phyloP scores from a whole-genome alignment of 805 yeast genomes.

The Wickerhamiella australiensis region DNA sequence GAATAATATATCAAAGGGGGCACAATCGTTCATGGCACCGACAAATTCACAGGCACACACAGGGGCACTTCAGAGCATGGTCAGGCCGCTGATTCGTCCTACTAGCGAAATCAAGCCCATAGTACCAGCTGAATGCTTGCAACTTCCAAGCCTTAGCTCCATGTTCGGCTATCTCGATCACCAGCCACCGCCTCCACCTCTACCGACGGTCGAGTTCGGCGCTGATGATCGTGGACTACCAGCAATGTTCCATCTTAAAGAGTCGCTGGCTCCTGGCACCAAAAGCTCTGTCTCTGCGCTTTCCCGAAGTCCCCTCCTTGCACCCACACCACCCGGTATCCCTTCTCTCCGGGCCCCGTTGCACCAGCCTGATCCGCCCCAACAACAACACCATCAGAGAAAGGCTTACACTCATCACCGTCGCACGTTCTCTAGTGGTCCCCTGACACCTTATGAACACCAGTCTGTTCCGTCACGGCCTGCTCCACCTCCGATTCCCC shows the following conservation, averaged over 20 bases:
- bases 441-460: background rate
- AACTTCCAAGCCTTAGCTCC: slow-evolving; percentile 1
- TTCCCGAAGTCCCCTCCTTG: background rate
- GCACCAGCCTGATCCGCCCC: background rate
- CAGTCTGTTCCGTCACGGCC: background rate
- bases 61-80: background rate
- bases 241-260: background rate
- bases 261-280: background rate
- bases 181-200: slow-evolving; percentile 1
- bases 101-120: background rate
- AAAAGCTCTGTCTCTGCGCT: background rate
- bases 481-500: background rate
- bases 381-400: background rate
- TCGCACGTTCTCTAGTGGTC: background rate
- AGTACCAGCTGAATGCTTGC: background rate
- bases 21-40: background rate
- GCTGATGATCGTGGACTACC: background rate
- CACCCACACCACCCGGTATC: background rate
- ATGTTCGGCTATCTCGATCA: background rate
- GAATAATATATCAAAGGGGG: background rate
- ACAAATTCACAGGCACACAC: background rate
- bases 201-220: background rate
- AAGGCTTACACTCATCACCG: background rate
- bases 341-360: background rate
- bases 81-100: background rate